These are phyloP conservation scores for Friedmanniomyces simplex DNA, from an alignment of 495 filamentous ascomycete genomes.

Conservation along the genomic window DNA sequence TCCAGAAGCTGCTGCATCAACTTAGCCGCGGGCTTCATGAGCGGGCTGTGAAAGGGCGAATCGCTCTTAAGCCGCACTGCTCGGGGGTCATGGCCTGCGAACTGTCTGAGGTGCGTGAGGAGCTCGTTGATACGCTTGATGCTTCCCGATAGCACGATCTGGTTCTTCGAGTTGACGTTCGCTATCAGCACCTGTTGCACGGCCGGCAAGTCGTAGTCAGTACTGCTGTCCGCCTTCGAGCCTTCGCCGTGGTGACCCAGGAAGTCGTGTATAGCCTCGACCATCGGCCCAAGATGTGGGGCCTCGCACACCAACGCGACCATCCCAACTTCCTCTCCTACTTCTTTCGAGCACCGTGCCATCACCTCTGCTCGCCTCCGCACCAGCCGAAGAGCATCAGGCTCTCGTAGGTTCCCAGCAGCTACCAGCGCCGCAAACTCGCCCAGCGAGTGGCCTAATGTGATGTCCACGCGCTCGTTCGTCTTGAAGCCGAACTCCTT, in stretches of 20 bases:
- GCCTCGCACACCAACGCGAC: slow-evolving; percentile 82
- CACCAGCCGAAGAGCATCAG: slow-evolving; percentile 68
- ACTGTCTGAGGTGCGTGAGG: slow-evolving; percentile 81
- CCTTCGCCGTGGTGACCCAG: slow-evolving; percentile 55
- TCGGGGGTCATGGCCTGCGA: slow-evolving; percentile 84
- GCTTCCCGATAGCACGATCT: slow-evolving; percentile 88
- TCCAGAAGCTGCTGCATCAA: slow-evolving; percentile 58
- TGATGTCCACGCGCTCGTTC: slow-evolving; percentile 59
- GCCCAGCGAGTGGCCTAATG: slow-evolving; percentile 87
- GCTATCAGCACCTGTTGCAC: slow-evolving; percentile 85
- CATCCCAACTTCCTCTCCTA: slow-evolving; percentile 79
- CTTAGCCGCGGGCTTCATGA: slow-evolving; percentile 76
- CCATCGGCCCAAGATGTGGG: slow-evolving; percentile 53
- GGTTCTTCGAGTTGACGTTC: slow-evolving; percentile 91
- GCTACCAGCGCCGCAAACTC: slow-evolving; percentile 89
- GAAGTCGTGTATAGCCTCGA: slow-evolving; percentile 69
- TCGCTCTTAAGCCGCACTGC: slow-evolving; percentile 81
- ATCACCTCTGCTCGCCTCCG: slow-evolving; percentile 73
- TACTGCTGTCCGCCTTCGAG: slow-evolving; percentile 52
- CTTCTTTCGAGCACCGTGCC: slow-evolving; percentile 60
- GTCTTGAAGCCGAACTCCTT: slow-evolving; percentile 69
- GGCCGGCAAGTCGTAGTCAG: slow-evolving; percentile 47
- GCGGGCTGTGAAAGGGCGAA: slow-evolving; percentile 82
- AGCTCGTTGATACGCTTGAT: slow-evolving; percentile 75
- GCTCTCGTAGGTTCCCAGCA: slow-evolving; percentile 62